A percentile compares a stretch with the other conserved stretches of the same genome.
Evolutionary conservation across 768 basidiomycete species (phyloP).

Genomic region (Lentinula detonsa): DNA sequence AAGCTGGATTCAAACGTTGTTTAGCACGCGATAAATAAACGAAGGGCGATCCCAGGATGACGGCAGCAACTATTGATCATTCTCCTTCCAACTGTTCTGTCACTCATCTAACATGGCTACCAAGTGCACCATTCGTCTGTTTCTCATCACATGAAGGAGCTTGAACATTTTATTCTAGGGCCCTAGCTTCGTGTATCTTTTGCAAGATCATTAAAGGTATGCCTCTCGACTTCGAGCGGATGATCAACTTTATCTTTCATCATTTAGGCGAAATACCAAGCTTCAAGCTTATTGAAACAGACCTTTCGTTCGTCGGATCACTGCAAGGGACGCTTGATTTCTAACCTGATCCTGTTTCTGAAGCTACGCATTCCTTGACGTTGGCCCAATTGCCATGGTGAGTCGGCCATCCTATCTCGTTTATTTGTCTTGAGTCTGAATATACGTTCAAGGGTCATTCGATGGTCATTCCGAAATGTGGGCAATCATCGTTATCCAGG

Average conservation of each 20-base stretch:
- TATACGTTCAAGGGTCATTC: slow-evolving; percentile 64
- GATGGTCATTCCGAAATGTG: slow-evolving; percentile 91
- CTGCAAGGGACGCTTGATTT: not conserved
- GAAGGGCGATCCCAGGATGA: too few relatives aligned
- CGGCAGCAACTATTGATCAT: too few relatives aligned
- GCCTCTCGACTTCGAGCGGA: slow-evolving; percentile 1
- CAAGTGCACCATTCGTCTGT: not conserved
- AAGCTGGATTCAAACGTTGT: too few relatives aligned
- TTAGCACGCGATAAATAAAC: too few relatives aligned
- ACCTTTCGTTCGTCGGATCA: slow-evolving; percentile 46
- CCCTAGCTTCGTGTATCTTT: slow-evolving; percentile 72
- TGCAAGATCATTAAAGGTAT: slow-evolving; percentile 92
- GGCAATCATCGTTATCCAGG: slow-evolving; percentile 9
- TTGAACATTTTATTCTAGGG: slow-evolving; percentile 23
- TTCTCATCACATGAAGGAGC: not conserved
- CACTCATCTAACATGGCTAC: slow-evolving; percentile 1
- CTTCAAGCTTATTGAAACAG: slow-evolving; percentile 78
- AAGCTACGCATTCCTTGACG: slow-evolving; percentile 88
- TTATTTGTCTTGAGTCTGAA: not conserved
- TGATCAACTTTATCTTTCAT: not conserved
- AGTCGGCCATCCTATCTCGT: not conserved
- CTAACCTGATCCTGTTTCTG: not conserved
- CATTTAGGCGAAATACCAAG: slow-evolving; percentile 80
- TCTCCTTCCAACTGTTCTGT: too few relatives aligned
- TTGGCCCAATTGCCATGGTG: slow-evolving; percentile 66